Conservation (phyloP, 2,329 filamentous ascomycete species). For the Verticillium nubilum region DNA sequence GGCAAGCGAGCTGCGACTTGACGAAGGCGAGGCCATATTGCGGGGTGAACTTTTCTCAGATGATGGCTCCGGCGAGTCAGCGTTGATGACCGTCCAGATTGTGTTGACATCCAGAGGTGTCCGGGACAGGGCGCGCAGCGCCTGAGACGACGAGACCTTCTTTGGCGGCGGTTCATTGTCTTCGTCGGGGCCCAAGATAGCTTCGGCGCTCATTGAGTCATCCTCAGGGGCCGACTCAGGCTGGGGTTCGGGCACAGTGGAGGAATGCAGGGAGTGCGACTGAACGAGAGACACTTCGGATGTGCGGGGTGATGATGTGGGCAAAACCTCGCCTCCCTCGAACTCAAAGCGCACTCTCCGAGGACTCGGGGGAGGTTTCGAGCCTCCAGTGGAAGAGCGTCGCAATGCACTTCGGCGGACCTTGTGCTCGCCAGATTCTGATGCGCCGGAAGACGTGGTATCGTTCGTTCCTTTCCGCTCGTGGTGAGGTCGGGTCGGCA, state of each 20-base stretch:
- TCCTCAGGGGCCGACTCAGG: conserved; percentile 2
- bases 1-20: not conserved
- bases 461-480: conserved; percentile 38
- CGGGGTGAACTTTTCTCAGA: conserved; percentile 4
- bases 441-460: conserved; percentile 43
- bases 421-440: conserved; percentile 46
- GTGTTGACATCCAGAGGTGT: conserved; percentile 45
- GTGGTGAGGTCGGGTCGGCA: conserved; percentile 24
- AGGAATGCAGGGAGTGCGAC: conserved; percentile 16
- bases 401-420: conserved; percentile 52
- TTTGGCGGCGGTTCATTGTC: conserved; percentile 39
- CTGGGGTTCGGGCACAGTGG: conserved; percentile 15
- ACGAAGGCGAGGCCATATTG: not conserved
- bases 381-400: conserved; percentile 41
- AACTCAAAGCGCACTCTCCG: conserved; percentile 59
- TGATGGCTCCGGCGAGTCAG: conserved; percentile 8
- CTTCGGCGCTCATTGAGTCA: conserved; percentile 20
- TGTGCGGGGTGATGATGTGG: conserved; percentile 49
- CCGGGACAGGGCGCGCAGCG: conserved; percentile 45
- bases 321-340: conserved; percentile 53
- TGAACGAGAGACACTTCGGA: conserved; percentile 25
- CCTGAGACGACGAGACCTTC: conserved; percentile 52
- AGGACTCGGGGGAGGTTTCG: conserved; percentile 46
- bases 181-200: conserved; percentile 29
- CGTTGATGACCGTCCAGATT: conserved; percentile 44